Evolutionary conservation across 192 early-diverging fungal genomes (phyloP), one percentile per base, ranked within the genome.

Genomic region (Podila epicladia): DNA sequence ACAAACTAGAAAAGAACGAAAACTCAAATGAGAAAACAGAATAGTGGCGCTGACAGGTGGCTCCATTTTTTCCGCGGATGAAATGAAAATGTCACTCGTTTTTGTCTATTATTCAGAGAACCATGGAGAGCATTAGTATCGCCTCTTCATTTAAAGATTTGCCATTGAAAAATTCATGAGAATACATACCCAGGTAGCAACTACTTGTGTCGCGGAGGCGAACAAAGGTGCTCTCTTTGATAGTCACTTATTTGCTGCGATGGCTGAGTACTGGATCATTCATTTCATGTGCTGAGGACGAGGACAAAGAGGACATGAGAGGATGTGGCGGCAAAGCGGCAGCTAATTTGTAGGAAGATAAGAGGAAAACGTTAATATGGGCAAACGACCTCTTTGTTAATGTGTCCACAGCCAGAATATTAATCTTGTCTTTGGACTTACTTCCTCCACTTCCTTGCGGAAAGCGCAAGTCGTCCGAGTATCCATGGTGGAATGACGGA

Each of bases 241-340:
- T 69, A 33, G 15, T 45, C 19, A 45, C 41, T 60, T 45, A 65
- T 68, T 58, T 72, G 68, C 76, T 59, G 55, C 65, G 76, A 2
- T 69, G 49, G 28, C 38, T 59, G 32, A 51, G 67, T 32, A 74
- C 15, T 9, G 73, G 31, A 6, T 79, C 76, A 19, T 33, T 72
- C 61, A 79, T 19, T n/a, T 65, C 65, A 59, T 60, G 8, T 8
- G 62, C 41, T 5, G 64, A 48, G 9, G 69, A 71, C 6, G 75
- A 64, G 17, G 76, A 79, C 70, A 79, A 62, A 12, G 67, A 55
- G 31, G 74, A 76, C 70, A 79, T 72, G 33, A 79, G 37, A 7
- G 76, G 76, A 49, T 79, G 76, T 48, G 76, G 69, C 11, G 76
- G 76, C 55, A 79, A 58, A 13, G 68, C 70, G 19, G 76, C 57